Evolutionary conservation across 768 basidiomycete genomes (phyloP), one percentile per base, ranked within the genome.

Genomic region (Leccinum pellstonianum): DNA sequence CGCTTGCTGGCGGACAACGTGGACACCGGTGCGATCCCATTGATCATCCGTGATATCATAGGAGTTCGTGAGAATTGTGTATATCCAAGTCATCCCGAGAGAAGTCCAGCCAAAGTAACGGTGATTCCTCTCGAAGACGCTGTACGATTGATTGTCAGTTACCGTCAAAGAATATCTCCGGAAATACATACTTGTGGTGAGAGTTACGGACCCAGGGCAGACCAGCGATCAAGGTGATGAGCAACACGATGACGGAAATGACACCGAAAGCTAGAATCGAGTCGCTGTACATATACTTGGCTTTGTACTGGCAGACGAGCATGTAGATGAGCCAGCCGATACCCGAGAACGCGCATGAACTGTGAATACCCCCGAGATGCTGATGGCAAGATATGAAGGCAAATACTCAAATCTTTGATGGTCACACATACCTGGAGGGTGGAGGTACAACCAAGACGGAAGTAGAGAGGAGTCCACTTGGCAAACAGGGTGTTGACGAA

Each of bases 301-400:
- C 67, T 38, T 74, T 77, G 73, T 82, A 87, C 52, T 83, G 83
- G 57, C 80, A 78, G 58, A 84, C 77, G 53, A 90, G 76, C 70
- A 83, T 86, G 64, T 82, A 81, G 51, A 89, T 69, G 50, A 91
- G 77, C 90, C 90, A 91, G 3, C 81, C 76, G 31, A 87, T 80
- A 59, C 86, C 88, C 19, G 88, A 88, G 31, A 84, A 67, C 1
- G 87, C 88, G 66, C 89, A 91, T 21, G 88, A 88, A 52, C 84
- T 85, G 67, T 92, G 90, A 64, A 91, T 88, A 17, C 90, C 90
- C 14, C 90, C 90, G 31, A 92, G 82, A 73, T 92, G 90, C 81
- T 86, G 70, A 33, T 56, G 53, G 35, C 54, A 54, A 56, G 33
- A 46, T n/a, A 31, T 69, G 37, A 65, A 41, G 21, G 35, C 38